Evolutionary conservation across 129 eudicot genomes (phyloP), one percentile per base, ranked within the genome.

Genomic region (Sambucus nigra): DNA sequence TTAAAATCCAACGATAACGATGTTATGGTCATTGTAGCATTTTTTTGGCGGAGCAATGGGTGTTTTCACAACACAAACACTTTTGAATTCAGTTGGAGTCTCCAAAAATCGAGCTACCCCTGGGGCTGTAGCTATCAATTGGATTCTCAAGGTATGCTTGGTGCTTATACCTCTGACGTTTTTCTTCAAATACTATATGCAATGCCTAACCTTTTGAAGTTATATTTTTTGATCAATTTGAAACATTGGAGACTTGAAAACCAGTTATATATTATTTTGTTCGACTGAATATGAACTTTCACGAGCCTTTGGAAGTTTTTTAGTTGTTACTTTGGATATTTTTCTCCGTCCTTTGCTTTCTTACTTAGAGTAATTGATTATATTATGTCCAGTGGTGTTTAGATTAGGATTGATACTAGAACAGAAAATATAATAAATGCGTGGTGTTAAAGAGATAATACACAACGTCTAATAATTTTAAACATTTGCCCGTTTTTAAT

Each of bases 41-140:
- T 82, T 91, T 64, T 91, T 91, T 69, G 99, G 99, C 42, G 99
- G 99, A 58, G 99, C 99, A 22, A 91, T 91, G 95, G 84, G 99
- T 14, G 95, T 91, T 42, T 91, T 91, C 51, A 91, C 99, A 7
- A 91, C 95, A 22, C 95, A 91, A 55, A 73, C 99, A 31, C 87
- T 91, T 73, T 61, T 91, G 45, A 80, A 69, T 61, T 91, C 99
- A 49, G 84, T 91, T 45, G 99, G 99, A 73, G 89, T 86, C 41
- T 86, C 95, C 53, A 74, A 72, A 74, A 79, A 71, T 66, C 79
- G 52, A 47, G 68, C 82, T 55, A 61, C 84, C 47, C 80, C 95
- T 49, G 95, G 94, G 56, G 95, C 95, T 59, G 95, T 91, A 41
- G 99, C 99, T 64, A 85, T 91, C 46, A 91, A 86, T 41, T 91